Percentiles rank a stretch among this genome's conserved stretches.
Evolutionary conservation across 805 yeast species (phyloP).

Genomic region (Ogataea saltuana): DNA sequence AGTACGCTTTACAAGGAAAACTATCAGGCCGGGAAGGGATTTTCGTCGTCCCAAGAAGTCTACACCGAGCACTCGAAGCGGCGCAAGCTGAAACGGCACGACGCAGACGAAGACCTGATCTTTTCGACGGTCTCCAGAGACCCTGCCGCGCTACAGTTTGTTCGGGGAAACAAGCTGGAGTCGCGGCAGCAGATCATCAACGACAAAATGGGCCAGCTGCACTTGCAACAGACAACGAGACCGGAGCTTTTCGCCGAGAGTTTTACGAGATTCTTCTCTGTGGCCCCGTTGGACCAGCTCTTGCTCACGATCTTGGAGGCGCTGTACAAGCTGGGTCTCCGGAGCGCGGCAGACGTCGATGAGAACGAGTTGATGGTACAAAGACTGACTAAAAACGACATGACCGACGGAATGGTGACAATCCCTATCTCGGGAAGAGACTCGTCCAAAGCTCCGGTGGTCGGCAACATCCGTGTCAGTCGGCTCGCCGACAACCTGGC

Average conservation of each 20-base stretch:
- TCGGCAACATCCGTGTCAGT: slow-evolving; percentile 48
- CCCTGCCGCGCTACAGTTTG: slow-evolving; percentile 52
- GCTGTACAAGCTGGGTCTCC: slow-evolving; percentile 44
- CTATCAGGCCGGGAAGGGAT: slow-evolving; percentile 25
- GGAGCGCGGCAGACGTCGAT: slow-evolving; percentile 17
- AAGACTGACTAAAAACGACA: slow-evolving; percentile 31
- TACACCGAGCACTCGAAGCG: slow-evolving; percentile 40
- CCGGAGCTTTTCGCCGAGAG: slow-evolving; percentile 41
- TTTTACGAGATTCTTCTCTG: slow-evolving; percentile 54
- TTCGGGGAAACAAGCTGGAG: slow-evolving; percentile 24
- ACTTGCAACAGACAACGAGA: slow-evolving; percentile 19
- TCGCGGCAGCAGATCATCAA: slow-evolving; percentile 26
- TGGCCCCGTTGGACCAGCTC: slow-evolving; percentile 43
- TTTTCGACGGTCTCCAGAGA: slow-evolving; percentile 46
- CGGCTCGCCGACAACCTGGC: slow-evolving; percentile 39
- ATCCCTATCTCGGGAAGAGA: slow-evolving; percentile 44
- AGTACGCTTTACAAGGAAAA: slow-evolving; percentile 28
- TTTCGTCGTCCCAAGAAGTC: slow-evolving; percentile 44
- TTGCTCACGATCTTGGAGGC: slow-evolving; percentile 44
- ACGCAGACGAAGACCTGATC: slow-evolving; percentile 36
- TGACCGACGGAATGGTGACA: slow-evolving; percentile 36
- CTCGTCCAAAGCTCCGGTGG: slow-evolving; percentile 43
- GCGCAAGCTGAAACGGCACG: slow-evolving; percentile 30
- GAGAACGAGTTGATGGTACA: slow-evolving; percentile 25
- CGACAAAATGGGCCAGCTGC: slow-evolving; percentile 24